These are phyloP conservation scores for Macrocybe gigantea DNA, from an alignment of 768 basidiomycete species.

Conservation along the genomic window DNA sequence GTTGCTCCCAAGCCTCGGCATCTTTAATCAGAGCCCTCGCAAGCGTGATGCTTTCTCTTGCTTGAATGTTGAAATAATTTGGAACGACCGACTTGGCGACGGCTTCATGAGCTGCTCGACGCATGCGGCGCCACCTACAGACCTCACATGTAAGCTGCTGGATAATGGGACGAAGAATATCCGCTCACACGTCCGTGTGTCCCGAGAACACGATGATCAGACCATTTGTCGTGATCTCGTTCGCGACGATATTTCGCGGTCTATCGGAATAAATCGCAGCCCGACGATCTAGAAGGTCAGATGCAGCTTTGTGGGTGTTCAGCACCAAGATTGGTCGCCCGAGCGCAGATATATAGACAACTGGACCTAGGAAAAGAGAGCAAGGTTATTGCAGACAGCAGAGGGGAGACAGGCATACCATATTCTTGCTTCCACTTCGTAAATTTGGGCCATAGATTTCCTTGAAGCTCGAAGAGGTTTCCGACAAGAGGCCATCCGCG, in stretches of 20 bases:
- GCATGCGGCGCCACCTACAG: background rate
- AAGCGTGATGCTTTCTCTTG: background rate
- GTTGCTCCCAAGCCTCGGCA: background rate
- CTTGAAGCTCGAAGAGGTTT: constrained; percentile 19
- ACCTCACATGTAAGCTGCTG: background rate
- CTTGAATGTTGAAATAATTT: background rate
- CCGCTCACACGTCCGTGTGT: constrained; percentile 7
- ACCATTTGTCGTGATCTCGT: constrained; percentile 24
- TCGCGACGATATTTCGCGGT: constrained; percentile 18
- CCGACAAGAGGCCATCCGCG: constrained; percentile 22
- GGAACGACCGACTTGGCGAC: background rate
- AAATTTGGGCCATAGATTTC: constrained; percentile 12
- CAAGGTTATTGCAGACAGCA: background rate
- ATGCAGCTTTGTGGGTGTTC: constrained; percentile 22
- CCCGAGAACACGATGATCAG: constrained; percentile 14
- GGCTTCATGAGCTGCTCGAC: background rate
- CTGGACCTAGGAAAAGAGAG: constrained; percentile 6
- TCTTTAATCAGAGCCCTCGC: background rate
- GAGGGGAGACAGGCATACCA: constrained; percentile 9
- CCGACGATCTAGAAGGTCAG: constrained; percentile 27
- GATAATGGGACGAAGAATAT: background rate
- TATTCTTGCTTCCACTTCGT: constrained; percentile 15
- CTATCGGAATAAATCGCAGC: constrained; percentile 19
- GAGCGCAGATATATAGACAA: constrained; percentile 12
- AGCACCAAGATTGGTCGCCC: constrained; percentile 19